A percentile compares a stretch with the other conserved stretches of the same genome.
phyloP scores from a whole-genome alignment of 768 basidiomycete genomes.

The Suillus luteus region DNA sequence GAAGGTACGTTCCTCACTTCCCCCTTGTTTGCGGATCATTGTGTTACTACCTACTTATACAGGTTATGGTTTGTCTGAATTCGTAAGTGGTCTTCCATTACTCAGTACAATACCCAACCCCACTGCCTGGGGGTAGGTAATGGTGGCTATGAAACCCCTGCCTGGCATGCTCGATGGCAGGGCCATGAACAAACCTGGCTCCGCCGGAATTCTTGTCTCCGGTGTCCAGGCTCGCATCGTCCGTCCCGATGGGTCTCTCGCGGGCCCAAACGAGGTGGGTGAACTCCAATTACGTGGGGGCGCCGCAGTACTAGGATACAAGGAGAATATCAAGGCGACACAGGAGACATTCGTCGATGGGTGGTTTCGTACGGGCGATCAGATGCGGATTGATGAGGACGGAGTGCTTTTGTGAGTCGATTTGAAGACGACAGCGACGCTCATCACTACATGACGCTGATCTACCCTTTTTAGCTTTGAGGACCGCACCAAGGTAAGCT shows the following conservation, averaged over 20 bases:
- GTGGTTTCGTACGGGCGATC: constrained; percentile 73
- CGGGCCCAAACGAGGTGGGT: constrained; percentile 54
- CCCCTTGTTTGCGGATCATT: neutral
- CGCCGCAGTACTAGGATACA: constrained; percentile 61
- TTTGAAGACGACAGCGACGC: neutral
- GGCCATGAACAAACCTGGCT: constrained; percentile 36
- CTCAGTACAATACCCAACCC: neutral
- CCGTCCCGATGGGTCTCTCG: constrained; percentile 54
- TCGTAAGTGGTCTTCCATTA: constrained; percentile 36
- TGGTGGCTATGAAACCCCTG: constrained; percentile 36
- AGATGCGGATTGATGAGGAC: constrained; percentile 53
- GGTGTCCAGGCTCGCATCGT: constrained; percentile 58
- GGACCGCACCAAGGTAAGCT: constrained; percentile 61
- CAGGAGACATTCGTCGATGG: constrained; percentile 59
- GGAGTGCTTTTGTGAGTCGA: constrained; percentile 58
- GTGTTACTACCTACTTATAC: constrained; percentile 2
- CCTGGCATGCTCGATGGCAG: constrained; percentile 45
- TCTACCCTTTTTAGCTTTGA: constrained; percentile 49
- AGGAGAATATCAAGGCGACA: constrained; percentile 63
- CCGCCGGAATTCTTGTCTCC: constrained; percentile 55
- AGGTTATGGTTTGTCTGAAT: constrained; percentile 69
- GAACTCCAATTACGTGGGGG: constrained; percentile 57
- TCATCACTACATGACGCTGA: neutral
- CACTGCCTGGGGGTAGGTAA: neutral
- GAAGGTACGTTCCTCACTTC: constrained; percentile 42